A percentile compares a stretch with the other conserved stretches of the same genome.
phyloP scores from a whole-genome alignment of 805 yeast species.

The Candida xiaguanensis region DNA sequence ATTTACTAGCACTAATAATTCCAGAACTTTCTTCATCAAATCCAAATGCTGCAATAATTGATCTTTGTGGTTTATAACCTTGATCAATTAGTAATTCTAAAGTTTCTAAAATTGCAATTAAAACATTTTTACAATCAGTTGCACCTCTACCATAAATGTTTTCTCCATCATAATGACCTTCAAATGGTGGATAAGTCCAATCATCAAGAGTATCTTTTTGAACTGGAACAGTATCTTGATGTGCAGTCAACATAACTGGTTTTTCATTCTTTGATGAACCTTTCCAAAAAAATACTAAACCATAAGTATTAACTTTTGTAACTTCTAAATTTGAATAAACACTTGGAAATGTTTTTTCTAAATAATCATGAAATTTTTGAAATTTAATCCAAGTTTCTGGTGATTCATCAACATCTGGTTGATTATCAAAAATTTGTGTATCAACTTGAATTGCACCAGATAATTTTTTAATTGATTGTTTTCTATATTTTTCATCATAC shows the following conservation, averaged over 20 bases:
- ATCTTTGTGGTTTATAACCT: conserved; percentile 56
- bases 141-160: conserved; percentile 76
- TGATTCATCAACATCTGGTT: conserved; percentile 47
- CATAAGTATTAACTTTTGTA: conserved; percentile 59
- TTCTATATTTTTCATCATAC: conserved; percentile 21
- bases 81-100: conserved; percentile 52
- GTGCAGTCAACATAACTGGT: conserved; percentile 70
- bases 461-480: conserved; percentile 40
- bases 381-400: conserved; percentile 47
- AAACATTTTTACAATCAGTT: conserved; percentile 67
- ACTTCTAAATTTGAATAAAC: conserved; percentile 46
- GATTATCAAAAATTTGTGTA: conserved; percentile 58
- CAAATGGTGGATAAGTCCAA: conserved; percentile 69
- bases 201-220: conserved; percentile 49
- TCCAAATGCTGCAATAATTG: conserved; percentile 64
- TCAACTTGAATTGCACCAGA: conserved; percentile 61
- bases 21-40: conserved; percentile 80
- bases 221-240: conserved; percentile 80
- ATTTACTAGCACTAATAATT: conserved; percentile 51
- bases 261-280: conserved; percentile 53
- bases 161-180: conserved; percentile 57
- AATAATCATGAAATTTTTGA: conserved; percentile 46
- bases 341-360: conserved; percentile 52
- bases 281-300: conserved; percentile 58
- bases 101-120: conserved; percentile 66